Evolutionary conservation across 495 filamentous ascomycete genomes (phyloP).

Genomic region (Trichoderma erinaceum): DNA sequence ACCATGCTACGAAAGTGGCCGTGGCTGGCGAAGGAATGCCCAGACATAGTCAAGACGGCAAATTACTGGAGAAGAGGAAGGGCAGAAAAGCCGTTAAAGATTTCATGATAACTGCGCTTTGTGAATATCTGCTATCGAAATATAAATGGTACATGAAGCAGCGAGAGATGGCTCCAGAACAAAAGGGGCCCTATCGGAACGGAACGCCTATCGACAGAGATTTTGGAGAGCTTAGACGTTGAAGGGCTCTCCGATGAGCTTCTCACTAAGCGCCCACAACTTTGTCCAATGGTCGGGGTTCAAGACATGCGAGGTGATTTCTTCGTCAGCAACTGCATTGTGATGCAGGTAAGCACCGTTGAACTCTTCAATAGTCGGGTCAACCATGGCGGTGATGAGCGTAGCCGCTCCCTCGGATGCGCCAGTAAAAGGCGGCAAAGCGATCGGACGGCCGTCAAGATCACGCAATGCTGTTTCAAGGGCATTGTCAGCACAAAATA

Average conservation of each 20-base stretch:
- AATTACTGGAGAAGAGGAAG: neutral
- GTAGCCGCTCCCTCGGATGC: neutral
- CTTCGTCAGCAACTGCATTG: neutral
- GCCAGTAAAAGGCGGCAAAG: neutral
- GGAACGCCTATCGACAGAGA: neutral
- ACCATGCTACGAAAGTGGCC: conserved; percentile 7
- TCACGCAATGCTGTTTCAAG: neutral
- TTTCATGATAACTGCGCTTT: neutral
- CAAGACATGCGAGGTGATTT: neutral
- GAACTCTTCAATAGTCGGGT: neutral
- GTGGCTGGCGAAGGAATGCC: neutral
- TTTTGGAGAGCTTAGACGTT: neutral
- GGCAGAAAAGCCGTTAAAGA: neutral
- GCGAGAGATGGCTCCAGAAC: neutral
- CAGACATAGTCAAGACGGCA: neutral
- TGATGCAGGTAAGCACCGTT: neutral
- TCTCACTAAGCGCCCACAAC: conserved; percentile 10
- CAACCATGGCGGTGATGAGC: conserved; percentile 7
- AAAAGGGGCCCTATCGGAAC: neutral
- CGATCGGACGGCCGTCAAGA: neutral
- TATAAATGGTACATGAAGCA: neutral
- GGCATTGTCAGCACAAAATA: neutral
- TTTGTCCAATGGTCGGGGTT: neutral
- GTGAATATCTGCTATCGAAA: neutral
- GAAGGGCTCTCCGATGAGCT: conserved; percentile 10